Percentiles rank a stretch among this genome's conserved stretches.
These are phyloP conservation scores for Musa acuminata DNA, from an alignment of 176 grass and related monocot genomes.

Conservation along the genomic window DNA sequence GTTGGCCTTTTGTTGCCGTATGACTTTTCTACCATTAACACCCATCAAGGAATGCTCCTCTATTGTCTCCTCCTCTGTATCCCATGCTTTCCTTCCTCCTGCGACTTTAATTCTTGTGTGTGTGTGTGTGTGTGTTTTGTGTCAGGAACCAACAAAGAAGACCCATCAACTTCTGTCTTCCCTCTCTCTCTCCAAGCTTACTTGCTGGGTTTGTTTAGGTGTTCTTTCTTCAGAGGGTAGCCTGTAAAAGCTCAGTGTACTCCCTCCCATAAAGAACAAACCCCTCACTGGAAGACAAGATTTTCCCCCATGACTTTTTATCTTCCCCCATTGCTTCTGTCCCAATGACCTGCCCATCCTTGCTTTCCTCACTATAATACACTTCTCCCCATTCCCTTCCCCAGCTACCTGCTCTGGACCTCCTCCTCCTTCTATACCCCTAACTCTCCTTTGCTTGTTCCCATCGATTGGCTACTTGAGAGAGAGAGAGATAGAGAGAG, in stretches of 20 bases:
- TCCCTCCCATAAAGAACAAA: neutral
- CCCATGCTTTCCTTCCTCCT: neutral
- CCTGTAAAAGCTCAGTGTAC: neutral
- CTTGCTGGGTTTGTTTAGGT: neutral
- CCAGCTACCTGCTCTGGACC: neutral
- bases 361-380: neutral
- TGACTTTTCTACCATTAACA: neutral
- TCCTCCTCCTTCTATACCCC: neutral
- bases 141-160: no score
- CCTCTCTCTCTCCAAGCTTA: neutral
- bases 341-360: neutral
- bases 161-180: neutral
- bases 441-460: neutral
- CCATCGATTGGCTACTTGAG: neutral
- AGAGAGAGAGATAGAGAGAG: neutral
- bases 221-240: slow-evolving; percentile 1
- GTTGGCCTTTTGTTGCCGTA: neutral
- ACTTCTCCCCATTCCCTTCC: slow-evolving; percentile 5
- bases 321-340: neutral
- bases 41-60: neutral
- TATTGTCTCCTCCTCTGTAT: neutral
- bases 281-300: neutral
- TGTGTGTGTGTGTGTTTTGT: no score
- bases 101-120: no score
- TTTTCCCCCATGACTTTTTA: slow-evolving; percentile 1